These are phyloP conservation scores for Leccinum longicurvipes DNA, from an alignment of 768 basidiomycete genomes.

Conservation along the genomic window DNA sequence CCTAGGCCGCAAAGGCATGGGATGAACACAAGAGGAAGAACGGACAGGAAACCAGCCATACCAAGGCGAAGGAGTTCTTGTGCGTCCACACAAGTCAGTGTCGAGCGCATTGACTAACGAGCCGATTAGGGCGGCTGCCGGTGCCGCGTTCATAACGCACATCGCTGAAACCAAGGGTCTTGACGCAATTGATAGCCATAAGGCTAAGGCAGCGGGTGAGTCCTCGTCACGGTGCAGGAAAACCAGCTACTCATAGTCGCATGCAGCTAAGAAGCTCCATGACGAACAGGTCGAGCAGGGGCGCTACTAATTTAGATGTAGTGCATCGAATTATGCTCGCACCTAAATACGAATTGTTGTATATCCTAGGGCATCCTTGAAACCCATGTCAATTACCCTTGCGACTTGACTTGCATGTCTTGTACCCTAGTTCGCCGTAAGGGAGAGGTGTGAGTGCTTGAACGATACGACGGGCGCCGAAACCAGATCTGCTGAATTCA, in stretches of 20 bases:
- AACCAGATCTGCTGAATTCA: not conserved
- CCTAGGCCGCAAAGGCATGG: slow-evolving; percentile 61
- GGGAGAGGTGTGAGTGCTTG: not conserved
- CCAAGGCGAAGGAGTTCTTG: slow-evolving; percentile 48
- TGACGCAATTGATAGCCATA: slow-evolving; percentile 43
- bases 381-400: not conserved
- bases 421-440: not conserved
- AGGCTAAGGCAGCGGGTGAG: slow-evolving; percentile 40
- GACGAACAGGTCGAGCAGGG: not conserved
- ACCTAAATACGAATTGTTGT: slow-evolving; percentile 1
- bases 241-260: not conserved
- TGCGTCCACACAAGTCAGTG: slow-evolving; percentile 35
- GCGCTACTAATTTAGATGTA: not conserved
- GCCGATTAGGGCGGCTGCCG: slow-evolving; percentile 46
- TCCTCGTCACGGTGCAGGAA: not conserved
- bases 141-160: slow-evolving; percentile 51
- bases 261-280: slow-evolving; percentile 7
- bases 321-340: not conserved
- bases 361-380: slow-evolving; percentile 1
- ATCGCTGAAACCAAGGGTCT: slow-evolving; percentile 59
- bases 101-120: not conserved
- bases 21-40: slow-evolving; percentile 48
- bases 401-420: not conserved
- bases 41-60: slow-evolving; percentile 50
- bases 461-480: not conserved